phyloP scores from a whole-genome alignment of 805 yeast genomes.

The Candida adriatica region DNA sequence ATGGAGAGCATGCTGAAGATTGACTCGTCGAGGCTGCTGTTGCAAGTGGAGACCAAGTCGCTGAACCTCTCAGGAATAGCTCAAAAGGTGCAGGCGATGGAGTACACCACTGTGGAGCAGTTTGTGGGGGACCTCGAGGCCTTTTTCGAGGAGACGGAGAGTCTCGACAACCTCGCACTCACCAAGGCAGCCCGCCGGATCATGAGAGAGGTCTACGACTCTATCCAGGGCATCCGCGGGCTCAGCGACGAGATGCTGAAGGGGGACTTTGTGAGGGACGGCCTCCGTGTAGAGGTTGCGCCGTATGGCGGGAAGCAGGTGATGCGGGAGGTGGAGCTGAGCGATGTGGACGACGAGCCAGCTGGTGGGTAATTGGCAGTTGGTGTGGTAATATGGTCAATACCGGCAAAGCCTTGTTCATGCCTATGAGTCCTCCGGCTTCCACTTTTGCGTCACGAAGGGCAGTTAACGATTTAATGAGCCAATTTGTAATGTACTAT shows the following conservation, averaged over 20 bases:
- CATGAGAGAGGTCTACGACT: slow-evolving; percentile 14
- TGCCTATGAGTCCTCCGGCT: too few species aligned
- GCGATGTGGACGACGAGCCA: slow-evolving; percentile 17
- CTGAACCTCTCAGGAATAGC: slow-evolving; percentile 13
- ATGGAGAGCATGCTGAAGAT: slow-evolving; percentile 22
- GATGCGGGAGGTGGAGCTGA: slow-evolving; percentile 26
- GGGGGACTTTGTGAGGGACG: slow-evolving; percentile 25
- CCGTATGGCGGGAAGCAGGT: slow-evolving; percentile 25
- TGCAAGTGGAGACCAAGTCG: slow-evolving; percentile 7
- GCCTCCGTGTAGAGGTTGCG: slow-evolving; percentile 15
- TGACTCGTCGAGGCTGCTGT: slow-evolving; percentile 23
- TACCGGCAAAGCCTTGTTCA: too few species aligned
- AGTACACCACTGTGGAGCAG: slow-evolving; percentile 13
- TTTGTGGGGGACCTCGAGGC: slow-evolving; percentile 15
- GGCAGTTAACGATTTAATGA: too few species aligned
- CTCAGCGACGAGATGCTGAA: slow-evolving; percentile 12
- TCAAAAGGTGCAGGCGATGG: slow-evolving; percentile 4
- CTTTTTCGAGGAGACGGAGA: slow-evolving; percentile 17
- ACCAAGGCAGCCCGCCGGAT: slow-evolving; percentile 13
- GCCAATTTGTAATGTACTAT: too few species aligned
- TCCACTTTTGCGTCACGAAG: too few species aligned
- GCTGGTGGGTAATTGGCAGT: too few species aligned
- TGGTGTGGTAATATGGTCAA: too few species aligned
- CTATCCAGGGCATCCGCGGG: slow-evolving; percentile 11
- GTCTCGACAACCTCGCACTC: slow-evolving; percentile 10